Percentiles rank a stretch among this genome's conserved stretches.
These are phyloP conservation scores for Cyberlindnera amylophila DNA, from an alignment of 805 yeast genomes.

Conservation along the genomic window DNA sequence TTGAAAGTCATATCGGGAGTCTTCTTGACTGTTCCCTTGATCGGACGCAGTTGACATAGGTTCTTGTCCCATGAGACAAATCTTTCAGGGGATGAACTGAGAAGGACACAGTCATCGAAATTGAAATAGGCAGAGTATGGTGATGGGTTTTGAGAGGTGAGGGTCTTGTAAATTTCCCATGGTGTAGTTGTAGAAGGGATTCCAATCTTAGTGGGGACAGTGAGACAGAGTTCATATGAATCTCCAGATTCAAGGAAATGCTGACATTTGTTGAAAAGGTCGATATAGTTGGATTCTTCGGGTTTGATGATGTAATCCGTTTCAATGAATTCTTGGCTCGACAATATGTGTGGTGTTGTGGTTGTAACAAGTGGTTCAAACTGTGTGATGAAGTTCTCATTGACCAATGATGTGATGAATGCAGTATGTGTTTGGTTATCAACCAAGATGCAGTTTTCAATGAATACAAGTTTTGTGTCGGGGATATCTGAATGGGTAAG, in stretches of 20 bases:
- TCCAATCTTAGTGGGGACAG: conserved; percentile 63
- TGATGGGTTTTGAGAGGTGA: conserved; percentile 77
- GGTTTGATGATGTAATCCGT: conserved; percentile 41
- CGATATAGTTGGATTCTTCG: conserved; percentile 45
- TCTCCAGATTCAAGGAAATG: conserved; percentile 71
- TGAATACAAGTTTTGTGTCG: conserved; percentile 69
- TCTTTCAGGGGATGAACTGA: conserved; percentile 94
- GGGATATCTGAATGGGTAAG: conserved; percentile 46
- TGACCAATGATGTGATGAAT: conserved; percentile 47
- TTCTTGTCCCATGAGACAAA: conserved; percentile 69
- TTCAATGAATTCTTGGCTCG: conserved; percentile 1
- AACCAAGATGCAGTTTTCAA: conserved; percentile 59
- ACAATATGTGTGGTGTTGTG: neutral
- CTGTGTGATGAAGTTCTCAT: conserved; percentile 6
- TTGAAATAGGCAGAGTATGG: conserved; percentile 84
- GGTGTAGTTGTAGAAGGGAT: conserved; percentile 49
- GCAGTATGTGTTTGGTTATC: conserved; percentile 44
- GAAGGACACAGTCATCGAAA: conserved; percentile 53
- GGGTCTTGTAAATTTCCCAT: conserved; percentile 77
- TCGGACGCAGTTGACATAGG: conserved; percentile 82
- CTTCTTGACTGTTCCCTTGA: conserved; percentile 90
- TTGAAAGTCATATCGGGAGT: conserved; percentile 47
- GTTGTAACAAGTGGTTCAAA: conserved; percentile 23
- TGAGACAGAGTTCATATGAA: conserved; percentile 89
- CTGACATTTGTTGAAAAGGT: conserved; percentile 62